phyloP scores from a whole-genome alignment of 441 rosid species.

The Populus hybrid region DNA sequence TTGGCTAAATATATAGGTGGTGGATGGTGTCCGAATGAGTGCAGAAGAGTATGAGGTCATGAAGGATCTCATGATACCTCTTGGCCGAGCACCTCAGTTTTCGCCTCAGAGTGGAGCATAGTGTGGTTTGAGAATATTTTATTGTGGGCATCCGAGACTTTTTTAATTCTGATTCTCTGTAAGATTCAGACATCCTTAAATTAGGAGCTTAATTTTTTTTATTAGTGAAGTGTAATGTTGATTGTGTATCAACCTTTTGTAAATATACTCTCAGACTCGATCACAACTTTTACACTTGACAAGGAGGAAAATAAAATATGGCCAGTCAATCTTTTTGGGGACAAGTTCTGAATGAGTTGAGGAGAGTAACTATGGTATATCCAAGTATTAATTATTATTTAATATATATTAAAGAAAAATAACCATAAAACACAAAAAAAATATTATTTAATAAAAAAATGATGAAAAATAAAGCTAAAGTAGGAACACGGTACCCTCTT shows the following conservation, averaged over 20 bases:
- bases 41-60: conserved; percentile 73
- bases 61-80: conserved; percentile 73
- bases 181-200: not conserved
- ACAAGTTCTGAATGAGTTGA: too few relatives aligned
- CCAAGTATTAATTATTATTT: too few relatives aligned
- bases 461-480: too few relatives aligned
- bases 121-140: not conserved
- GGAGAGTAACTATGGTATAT: too few relatives aligned
- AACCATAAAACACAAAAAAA: too few relatives aligned
- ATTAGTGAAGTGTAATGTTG: not conserved
- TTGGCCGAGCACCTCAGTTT: conserved; percentile 71
- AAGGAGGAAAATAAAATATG: not conserved
- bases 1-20: conserved; percentile 36
- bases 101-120: conserved; percentile 64
- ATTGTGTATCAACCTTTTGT: not conserved
- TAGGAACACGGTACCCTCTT: too few relatives aligned
- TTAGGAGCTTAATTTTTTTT: not conserved
- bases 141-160: not conserved
- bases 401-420: too few relatives aligned
- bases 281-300: not conserved
- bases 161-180: not conserved
- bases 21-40: conserved; percentile 60
- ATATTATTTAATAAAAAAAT: too few relatives aligned
- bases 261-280: not conserved
- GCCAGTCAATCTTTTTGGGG: too few relatives aligned